Evolutionary conservation across 1,284 basidiomycete genomes (phyloP), one percentile per base, ranked within the genome.

Genomic region (Cutaneotrichosporon cavernicola): DNA sequence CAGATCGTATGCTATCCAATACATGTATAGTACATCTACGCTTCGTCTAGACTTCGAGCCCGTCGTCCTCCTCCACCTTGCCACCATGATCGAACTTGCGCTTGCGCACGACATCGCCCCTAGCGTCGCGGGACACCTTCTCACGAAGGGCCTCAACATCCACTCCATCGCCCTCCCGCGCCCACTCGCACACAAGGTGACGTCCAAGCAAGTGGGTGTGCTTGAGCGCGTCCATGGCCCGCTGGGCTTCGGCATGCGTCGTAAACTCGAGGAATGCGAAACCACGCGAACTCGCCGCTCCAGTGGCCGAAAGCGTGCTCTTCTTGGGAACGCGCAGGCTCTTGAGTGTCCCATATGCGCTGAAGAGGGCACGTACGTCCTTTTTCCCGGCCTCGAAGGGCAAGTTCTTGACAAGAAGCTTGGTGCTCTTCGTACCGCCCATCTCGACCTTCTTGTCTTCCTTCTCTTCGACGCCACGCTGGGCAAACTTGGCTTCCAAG

Each of bases 241-340:
- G 88, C 79, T 91, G 88, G 2, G 93, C 94, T 74, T 97, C 93
- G 61, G 88, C 87, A 14, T 90, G 85, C 2, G 91, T 89, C 30
- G 90, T 85, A 75, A 96, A 97, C 72, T 99, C 96, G 69, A 98
- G 84, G 83, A 99, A 99, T 1, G 92, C 96, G 77, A 98, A 99
- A 10, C 96, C 96, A 34, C 96, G 88, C 6, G 78, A 75, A 1
- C 73, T 69, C 22, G 73, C 68, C 8, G 76, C 70, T 11, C 78
- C 79, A 7, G 72, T 72, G 1, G 90, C 87, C 36, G 89, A 86
- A 18, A 89, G 86, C 70, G 93, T 89, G 78, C 93, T 88, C 76
- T 92, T 92, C 77, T 89, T 89, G 9, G 93, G 94, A 9, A 96
- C 78, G 34, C 95, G 88, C 10, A 94, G 88, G 9, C 92, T 91